Percentiles rank a stretch among this genome's conserved stretches.
Conservation (phyloP, 2,329 filamentous ascomycete species). For the Penicillium glabrum region DNA sequence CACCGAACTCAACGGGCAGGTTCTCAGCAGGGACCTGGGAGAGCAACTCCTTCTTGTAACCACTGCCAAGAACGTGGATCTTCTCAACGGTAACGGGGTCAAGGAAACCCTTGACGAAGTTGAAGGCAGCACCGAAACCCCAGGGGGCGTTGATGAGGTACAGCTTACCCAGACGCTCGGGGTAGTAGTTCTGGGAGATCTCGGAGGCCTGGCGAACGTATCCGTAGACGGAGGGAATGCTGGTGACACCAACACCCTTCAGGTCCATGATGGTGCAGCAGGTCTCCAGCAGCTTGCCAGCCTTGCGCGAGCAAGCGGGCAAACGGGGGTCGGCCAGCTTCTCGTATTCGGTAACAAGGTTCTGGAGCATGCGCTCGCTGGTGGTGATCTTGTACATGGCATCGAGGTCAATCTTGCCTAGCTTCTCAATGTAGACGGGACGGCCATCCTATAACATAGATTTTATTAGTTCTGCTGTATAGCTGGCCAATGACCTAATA, state of each 20-base stretch:
- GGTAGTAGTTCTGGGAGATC: conserved; percentile 99
- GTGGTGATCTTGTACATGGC: conserved; percentile 93
- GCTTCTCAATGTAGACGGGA: conserved; percentile 94
- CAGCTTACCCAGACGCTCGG: conserved; percentile 90
- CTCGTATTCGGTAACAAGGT: conserved; percentile 97
- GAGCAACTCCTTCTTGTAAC: conserved; percentile 82
- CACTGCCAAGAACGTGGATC: conserved; percentile 82
- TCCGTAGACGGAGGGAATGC: conserved; percentile 78
- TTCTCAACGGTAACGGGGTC: conserved; percentile 96
- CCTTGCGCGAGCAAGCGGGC: conserved; percentile 91
- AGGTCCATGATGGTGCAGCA: conserved; percentile 99
- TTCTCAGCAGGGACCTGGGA: conserved; percentile 86
- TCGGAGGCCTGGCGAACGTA: conserved; percentile 82
- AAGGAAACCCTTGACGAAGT: conserved; percentile 86
- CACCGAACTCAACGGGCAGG: conserved; percentile 82
- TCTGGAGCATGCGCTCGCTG: conserved; percentile 89
- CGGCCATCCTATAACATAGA: conserved; percentile 73
- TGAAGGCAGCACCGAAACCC: conserved; percentile 87
- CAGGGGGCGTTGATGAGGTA: conserved; percentile 98
- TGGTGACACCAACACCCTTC: conserved; percentile 85
- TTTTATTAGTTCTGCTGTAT: not conserved
- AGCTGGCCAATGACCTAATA: not conserved
- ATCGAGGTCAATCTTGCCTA: conserved; percentile 87
- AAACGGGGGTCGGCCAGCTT: conserved; percentile 90
- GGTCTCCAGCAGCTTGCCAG: conserved; percentile 86